Conservation (phyloP, 1,284 basidiomycete genomes). For the Vanrija sp. region DNA sequence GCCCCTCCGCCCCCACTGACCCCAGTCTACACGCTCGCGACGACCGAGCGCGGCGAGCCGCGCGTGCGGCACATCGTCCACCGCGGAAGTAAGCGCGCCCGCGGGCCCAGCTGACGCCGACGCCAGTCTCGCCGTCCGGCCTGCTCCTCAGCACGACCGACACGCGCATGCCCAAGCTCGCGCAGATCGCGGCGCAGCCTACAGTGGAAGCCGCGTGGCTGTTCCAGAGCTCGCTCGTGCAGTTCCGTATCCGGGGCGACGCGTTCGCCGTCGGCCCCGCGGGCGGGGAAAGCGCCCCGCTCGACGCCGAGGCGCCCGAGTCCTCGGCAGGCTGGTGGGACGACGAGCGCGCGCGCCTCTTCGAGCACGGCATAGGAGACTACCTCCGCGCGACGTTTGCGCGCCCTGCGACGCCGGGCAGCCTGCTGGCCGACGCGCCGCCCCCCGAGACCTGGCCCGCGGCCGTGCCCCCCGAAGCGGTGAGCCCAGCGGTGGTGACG, state of each 20-base stretch:
- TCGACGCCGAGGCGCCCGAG: slow-evolving; percentile 12
- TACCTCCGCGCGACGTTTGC: slow-evolving; percentile 45
- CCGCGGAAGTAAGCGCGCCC: slow-evolving; percentile 28
- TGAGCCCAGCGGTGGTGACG: slow-evolving; percentile 6
- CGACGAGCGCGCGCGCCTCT: slow-evolving; percentile 30
- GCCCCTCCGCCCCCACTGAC: neutral
- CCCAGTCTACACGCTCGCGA: slow-evolving; percentile 38
- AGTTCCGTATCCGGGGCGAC: slow-evolving; percentile 42
- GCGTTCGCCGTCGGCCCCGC: slow-evolving; percentile 15
- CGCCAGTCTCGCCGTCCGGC: slow-evolving; percentile 31
- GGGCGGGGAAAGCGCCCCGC: no score
- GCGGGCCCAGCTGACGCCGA: neutral
- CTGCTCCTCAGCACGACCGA: slow-evolving; percentile 46
- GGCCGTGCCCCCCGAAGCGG: slow-evolving; percentile 28
- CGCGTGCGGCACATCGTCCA: slow-evolving; percentile 44
- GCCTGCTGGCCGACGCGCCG: slow-evolving; percentile 25
- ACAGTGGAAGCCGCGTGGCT: slow-evolving; percentile 42
- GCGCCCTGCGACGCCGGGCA: slow-evolving; percentile 36
- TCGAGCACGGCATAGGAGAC: slow-evolving; percentile 33
- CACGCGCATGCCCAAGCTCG: slow-evolving; percentile 42
- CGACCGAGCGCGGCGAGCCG: slow-evolving; percentile 30
- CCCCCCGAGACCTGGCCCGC: slow-evolving; percentile 20
- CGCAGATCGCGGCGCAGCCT: slow-evolving; percentile 30
- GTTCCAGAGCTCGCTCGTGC: slow-evolving; percentile 34
- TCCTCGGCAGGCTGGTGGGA: slow-evolving; percentile 34